phyloP scores from a whole-genome alignment of 768 basidiomycete genomes.

The Paxillus involutus region DNA sequence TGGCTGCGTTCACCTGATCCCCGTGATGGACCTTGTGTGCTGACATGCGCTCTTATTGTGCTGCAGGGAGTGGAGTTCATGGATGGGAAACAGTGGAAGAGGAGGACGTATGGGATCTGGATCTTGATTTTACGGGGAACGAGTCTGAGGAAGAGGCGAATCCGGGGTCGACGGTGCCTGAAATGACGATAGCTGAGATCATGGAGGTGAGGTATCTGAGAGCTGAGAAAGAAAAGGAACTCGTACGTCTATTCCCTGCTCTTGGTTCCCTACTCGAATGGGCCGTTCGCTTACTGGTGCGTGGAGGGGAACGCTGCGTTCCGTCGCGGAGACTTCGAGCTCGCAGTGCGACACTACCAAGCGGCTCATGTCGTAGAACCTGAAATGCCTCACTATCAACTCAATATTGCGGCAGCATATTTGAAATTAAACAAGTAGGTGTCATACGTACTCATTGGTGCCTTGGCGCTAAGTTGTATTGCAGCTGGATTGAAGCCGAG shows the following conservation, averaged over 20 bases:
- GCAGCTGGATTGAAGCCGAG: conserved; percentile 73
- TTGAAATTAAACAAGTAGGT: conserved; percentile 69
- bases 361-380: conserved; percentile 63
- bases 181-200: conserved; percentile 69
- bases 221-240: conserved; percentile 72
- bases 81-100: conserved; percentile 78
- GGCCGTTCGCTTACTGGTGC: conserved; percentile 4
- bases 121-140: conserved; percentile 60
- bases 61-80: conserved; percentile 53
- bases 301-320: conserved; percentile 68
- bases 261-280: background rate
- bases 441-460: conserved; percentile 2
- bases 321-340: conserved; percentile 56
- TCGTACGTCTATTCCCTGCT: conserved; percentile 38
- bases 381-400: conserved; percentile 73
- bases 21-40: background rate
- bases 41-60: background rate
- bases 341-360: conserved; percentile 59
- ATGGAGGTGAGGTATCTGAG: conserved; percentile 74
- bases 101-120: conserved; percentile 75
- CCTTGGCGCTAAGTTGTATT: conserved; percentile 17
- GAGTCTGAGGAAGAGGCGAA: conserved; percentile 54
- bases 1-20: background rate
- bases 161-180: conserved; percentile 24
- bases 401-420: conserved; percentile 75